Base-by-base conservation (phyloP, 306 rosid genomes). In the Lathyrus sativus region DNA sequence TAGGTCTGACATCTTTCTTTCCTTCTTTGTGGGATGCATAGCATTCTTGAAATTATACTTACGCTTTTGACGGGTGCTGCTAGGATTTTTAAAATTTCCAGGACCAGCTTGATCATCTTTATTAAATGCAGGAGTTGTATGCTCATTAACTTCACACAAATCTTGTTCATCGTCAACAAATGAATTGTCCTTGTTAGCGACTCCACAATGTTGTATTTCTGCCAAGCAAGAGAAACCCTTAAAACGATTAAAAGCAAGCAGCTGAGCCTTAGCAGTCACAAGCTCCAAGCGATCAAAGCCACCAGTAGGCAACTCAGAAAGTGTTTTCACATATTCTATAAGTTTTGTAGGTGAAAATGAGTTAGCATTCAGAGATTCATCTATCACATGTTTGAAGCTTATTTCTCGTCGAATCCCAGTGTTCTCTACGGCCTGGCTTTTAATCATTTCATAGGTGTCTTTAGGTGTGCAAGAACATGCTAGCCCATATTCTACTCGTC, bases 181-280 rank as follows among this genome's bases (percentile, higher is more conserved):
- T 7, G 74, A 45, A 74, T 62, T 53, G 49, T 79, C 87, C 24
- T 12, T 50, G 41, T 88, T 85, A 74, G 82, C 74, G 15, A 73
- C 82, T 78, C 82, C 96, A 74, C 82, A 83, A 82, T 76, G 48
- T 65, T 86, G 88, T 68, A 92, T 72, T 77, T 90, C 93, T 22
- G 98, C 87, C 84, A 93, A 82, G 81, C 82, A 73, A 68, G 78
- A 50, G 75, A 78, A 87, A 70, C 98, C 98, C 81, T 81, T 86
- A 24, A 88, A 75, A 43, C 88, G 95, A 72, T 77, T 63, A 73
- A 86, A 88, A 69, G 97, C 85, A 62, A 78, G 76, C 84, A 93
- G 67, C 78, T 88, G 98, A 71, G 97, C 96, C 88, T 82, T 90
- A 22, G 97, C 96, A 55, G 86, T 73, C 71, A 55, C 89, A 68